Conservation (phyloP, 2,329 filamentous ascomycete species). For the Ceratocystis harringtonii region DNA sequence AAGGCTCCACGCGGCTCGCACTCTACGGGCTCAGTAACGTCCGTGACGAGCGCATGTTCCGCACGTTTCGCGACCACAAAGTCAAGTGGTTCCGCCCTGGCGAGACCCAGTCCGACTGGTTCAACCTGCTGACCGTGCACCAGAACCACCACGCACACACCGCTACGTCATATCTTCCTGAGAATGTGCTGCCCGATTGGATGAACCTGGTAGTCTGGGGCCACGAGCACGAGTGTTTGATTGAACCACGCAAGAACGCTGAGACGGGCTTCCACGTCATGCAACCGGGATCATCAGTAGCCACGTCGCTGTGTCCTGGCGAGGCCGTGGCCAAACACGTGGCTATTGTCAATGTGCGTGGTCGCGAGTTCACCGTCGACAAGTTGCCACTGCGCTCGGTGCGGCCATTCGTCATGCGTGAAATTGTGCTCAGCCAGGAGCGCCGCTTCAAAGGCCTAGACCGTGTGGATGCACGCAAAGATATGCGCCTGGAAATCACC, state of each 20-base stretch:
- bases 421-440: conserved; percentile 64
- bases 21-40: conserved; percentile 93
- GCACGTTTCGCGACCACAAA: conserved; percentile 81
- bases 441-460: conserved; percentile 63
- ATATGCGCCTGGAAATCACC: conserved; percentile 71
- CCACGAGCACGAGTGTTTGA: conserved; percentile 91
- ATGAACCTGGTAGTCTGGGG: conserved; percentile 90
- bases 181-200: conserved; percentile 82
- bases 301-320: conserved; percentile 77
- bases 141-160: conserved; percentile 93
- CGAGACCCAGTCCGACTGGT: conserved; percentile 53
- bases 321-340: conserved; percentile 89
- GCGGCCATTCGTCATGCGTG: conserved; percentile 74
- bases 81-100: conserved; percentile 70
- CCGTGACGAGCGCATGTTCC: conserved; percentile 82
- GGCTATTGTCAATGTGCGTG: conserved; percentile 68
- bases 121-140: conserved; percentile 88
- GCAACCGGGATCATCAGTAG: conserved; percentile 91
- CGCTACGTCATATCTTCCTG: conserved; percentile 83
- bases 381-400: conserved; percentile 76
- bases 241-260: conserved; percentile 67
- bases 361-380: conserved; percentile 64
- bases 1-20: conserved; percentile 81
- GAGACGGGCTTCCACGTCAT: conserved; percentile 91
- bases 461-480: conserved; percentile 44